phyloP scores from a whole-genome alignment of 2,329 filamentous ascomycete species.

The Fusarium albosuccineum region DNA sequence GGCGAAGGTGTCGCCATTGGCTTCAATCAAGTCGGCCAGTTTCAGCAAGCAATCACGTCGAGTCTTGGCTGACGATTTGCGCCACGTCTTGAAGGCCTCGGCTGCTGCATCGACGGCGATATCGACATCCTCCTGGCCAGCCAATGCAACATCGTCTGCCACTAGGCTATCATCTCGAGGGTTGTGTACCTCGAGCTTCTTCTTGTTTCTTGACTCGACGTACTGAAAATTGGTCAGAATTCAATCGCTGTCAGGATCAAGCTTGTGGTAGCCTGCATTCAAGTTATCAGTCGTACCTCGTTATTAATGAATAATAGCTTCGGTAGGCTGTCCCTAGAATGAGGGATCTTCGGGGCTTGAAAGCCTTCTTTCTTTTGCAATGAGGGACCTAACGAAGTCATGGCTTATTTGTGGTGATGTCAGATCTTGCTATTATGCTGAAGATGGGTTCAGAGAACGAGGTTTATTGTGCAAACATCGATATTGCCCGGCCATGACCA shows the following conservation, averaged over 20 bases:
- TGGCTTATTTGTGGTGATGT: conserved; percentile 1
- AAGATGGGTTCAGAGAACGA: background rate
- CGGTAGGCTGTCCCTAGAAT: conserved; percentile 50
- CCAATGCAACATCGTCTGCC: conserved; percentile 60
- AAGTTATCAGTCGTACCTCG: conserved; percentile 40
- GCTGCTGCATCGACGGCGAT: conserved; percentile 59
- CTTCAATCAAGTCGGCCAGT: conserved; percentile 59
- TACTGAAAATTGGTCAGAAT: background rate
- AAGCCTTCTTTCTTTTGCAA: conserved; percentile 32
- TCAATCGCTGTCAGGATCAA: background rate
- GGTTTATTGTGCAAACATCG: background rate
- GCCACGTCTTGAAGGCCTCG: conserved; percentile 60
- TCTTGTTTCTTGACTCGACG: conserved; percentile 1
- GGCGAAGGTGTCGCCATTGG: conserved; percentile 50
- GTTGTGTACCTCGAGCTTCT: conserved; percentile 53
- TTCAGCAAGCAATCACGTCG: conserved; percentile 58
- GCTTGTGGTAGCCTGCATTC: background rate
- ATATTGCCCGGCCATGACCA: background rate
- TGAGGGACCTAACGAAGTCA: conserved; percentile 43
- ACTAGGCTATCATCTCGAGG: conserved; percentile 64
- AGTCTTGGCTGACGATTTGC: conserved; percentile 50
- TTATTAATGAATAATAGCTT: conserved; percentile 57
- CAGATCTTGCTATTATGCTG: background rate
- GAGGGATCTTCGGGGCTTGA: conserved; percentile 39
- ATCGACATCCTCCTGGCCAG: conserved; percentile 61